A percentile compares a stretch with the other conserved stretches of the same genome.
Evolutionary conservation across 805 yeast species (phyloP).

Genomic region (Groenewaldozyma tartarivorans): DNA sequence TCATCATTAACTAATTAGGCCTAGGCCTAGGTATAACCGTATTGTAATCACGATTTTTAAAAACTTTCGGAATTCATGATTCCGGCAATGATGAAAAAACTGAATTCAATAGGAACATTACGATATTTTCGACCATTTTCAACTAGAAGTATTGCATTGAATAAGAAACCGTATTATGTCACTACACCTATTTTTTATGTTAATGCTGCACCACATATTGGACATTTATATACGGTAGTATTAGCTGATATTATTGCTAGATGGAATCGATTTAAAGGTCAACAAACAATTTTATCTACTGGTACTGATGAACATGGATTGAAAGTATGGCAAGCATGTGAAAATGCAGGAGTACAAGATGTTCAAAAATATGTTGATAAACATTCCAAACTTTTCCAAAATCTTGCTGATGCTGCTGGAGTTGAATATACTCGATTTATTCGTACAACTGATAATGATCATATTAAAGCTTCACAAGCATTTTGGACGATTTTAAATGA

Average conservation of each 20-base stretch:
- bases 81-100: too few relatives aligned
- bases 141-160: too few relatives aligned
- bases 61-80: too few relatives aligned
- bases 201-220: slow-evolving; percentile 90
- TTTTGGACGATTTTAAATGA: slow-evolving; percentile 59
- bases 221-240: slow-evolving; percentile 83
- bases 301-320: slow-evolving; percentile 98
- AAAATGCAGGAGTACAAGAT: slow-evolving; percentile 28
- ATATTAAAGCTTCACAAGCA: slow-evolving; percentile 48
- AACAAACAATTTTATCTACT: slow-evolving; percentile 45
- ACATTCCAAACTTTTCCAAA: slow-evolving; percentile 53
- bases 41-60: too few relatives aligned
- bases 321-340: slow-evolving; percentile 83
- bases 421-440: slow-evolving; percentile 68
- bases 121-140: too few relatives aligned
- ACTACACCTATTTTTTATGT: slow-evolving; percentile 96
- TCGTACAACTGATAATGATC: slow-evolving; percentile 84
- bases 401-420: slow-evolving; percentile 48
- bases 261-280: slow-evolving; percentile 44
- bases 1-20: too few relatives aligned
- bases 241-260: slow-evolving; percentile 70
- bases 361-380: slow-evolving; percentile 69
- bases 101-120: too few relatives aligned
- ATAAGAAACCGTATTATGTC: slow-evolving; percentile 35
- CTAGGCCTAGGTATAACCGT: too few relatives aligned